These are phyloP conservation scores for Stygiomarasmius scandens DNA, from an alignment of 1,284 basidiomycete species.

Conservation along the genomic window DNA sequence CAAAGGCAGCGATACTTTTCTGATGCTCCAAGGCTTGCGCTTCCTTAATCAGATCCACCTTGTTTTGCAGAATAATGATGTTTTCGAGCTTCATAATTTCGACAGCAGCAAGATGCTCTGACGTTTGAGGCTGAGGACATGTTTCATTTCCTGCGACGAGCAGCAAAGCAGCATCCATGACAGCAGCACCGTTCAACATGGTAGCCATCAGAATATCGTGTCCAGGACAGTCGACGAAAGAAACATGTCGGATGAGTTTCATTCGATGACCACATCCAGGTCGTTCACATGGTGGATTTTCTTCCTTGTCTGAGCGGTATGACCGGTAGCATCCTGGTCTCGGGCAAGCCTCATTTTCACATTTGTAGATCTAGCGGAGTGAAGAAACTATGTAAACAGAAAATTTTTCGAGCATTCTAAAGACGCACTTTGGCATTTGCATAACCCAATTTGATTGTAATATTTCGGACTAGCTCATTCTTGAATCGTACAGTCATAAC, in stretches of 20 bases:
- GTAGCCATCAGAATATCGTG: slow-evolving; percentile 99
- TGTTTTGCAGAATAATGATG: slow-evolving; percentile 98
- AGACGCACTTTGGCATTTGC: slow-evolving; percentile 91
- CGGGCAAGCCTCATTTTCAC: slow-evolving; percentile 90
- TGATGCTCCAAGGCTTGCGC: slow-evolving; percentile 90
- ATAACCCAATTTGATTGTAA: slow-evolving; percentile 98
- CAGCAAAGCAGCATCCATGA: slow-evolving; percentile 97
- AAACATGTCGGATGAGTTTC: slow-evolving; percentile 93
- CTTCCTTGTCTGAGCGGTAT: slow-evolving; percentile 93
- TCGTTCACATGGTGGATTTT: slow-evolving; percentile 90
- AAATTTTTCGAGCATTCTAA: neutral
- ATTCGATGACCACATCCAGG: slow-evolving; percentile 90
- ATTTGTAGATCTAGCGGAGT: slow-evolving; percentile 89
- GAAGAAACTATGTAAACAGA: slow-evolving; percentile 9
- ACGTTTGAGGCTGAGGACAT: slow-evolving; percentile 98
- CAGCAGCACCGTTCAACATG: slow-evolving; percentile 99
- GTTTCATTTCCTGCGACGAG: slow-evolving; percentile 97
- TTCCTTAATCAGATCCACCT: slow-evolving; percentile 95
- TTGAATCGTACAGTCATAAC: slow-evolving; percentile 99
- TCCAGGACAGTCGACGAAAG: slow-evolving; percentile 95
- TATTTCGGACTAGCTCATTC: slow-evolving; percentile 97
- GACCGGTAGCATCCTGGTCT: slow-evolving; percentile 94
- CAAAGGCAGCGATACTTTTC: slow-evolving; percentile 91
- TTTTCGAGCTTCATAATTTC: slow-evolving; percentile 99
- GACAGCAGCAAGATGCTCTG: slow-evolving; percentile 96